phyloP scores from a whole-genome alignment of 2,329 filamentous ascomycete species.

The Leptographium lundbergii region DNA sequence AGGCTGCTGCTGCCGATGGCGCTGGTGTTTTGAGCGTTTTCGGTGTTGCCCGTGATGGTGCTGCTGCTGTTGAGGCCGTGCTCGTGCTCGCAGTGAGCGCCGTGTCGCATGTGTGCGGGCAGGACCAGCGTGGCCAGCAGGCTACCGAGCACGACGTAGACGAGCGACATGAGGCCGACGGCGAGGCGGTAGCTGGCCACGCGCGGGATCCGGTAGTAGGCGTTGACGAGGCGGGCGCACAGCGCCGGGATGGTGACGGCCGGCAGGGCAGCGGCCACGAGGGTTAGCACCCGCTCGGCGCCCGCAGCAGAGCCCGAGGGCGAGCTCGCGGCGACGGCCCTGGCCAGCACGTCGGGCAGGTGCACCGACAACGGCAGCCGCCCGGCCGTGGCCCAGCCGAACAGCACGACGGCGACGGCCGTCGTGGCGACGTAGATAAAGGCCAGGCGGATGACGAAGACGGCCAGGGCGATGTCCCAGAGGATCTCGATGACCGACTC shows the following conservation, averaged over 20 bases:
- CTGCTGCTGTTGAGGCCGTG: background rate
- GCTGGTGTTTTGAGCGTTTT: too few relatives aligned
- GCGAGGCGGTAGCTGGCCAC: conserved; percentile 17
- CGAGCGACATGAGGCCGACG: conserved; percentile 16
- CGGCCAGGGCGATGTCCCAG: conserved; percentile 23
- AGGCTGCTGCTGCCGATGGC: background rate
- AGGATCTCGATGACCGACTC: conserved; percentile 23
- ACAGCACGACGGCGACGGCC: conserved; percentile 20
- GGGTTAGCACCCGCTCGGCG: background rate
- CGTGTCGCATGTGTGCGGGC: background rate
- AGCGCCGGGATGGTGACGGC: conserved; percentile 4
- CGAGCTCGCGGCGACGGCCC: background rate
- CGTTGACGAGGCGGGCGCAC: conserved; percentile 15
- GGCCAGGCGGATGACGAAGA: conserved; percentile 16
- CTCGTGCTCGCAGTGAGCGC: background rate
- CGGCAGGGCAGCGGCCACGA: background rate
- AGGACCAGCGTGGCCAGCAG: background rate
- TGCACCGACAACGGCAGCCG: conserved; percentile 3
- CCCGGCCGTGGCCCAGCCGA: conserved; percentile 9
- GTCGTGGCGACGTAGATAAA: conserved; percentile 11
- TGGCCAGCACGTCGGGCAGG: background rate
- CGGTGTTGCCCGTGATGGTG: too few relatives aligned
- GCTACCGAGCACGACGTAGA: conserved; percentile 10
- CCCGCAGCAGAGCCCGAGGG: background rate
- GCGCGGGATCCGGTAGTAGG: conserved; percentile 18